These are phyloP conservation scores for Schoenoplectus triqueter DNA, from an alignment of 202 grass and related monocot species.

Conservation along the genomic window DNA sequence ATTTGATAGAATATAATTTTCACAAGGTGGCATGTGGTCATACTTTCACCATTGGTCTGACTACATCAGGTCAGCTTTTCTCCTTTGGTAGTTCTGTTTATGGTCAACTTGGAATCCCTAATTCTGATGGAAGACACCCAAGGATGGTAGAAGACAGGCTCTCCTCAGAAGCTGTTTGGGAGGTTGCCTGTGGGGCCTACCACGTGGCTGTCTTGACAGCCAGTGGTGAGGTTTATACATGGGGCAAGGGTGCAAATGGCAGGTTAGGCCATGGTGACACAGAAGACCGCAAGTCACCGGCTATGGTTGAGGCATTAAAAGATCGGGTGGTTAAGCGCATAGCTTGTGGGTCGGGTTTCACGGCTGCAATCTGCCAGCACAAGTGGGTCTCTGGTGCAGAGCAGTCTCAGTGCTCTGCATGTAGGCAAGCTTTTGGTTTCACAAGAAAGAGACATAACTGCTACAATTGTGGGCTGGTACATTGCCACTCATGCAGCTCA, in stretches of 20 bases:
- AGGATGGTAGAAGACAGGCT: slow-evolving; percentile 78
- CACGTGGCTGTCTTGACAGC: slow-evolving; percentile 87
- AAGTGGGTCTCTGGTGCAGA: slow-evolving; percentile 95
- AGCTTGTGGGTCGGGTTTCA: slow-evolving; percentile 90
- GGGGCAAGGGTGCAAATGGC: slow-evolving; percentile 95
- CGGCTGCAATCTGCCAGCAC: slow-evolving; percentile 85
- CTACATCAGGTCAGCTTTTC: slow-evolving; percentile 94
- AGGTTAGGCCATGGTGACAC: slow-evolving; percentile 84
- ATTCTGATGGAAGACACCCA: slow-evolving; percentile 84
- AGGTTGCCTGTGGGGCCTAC: slow-evolving; percentile 90
- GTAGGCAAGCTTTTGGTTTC: slow-evolving; percentile 95
- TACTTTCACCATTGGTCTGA: slow-evolving; percentile 90
- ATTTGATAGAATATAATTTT: slow-evolving; percentile 96
- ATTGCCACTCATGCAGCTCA: slow-evolving; percentile 93
- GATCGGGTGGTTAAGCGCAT: slow-evolving; percentile 83
- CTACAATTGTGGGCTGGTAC: slow-evolving; percentile 95
- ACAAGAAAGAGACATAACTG: slow-evolving; percentile 97
- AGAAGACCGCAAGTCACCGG: slow-evolving; percentile 82
- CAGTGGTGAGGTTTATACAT: slow-evolving; percentile 91
- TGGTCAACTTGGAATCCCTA: slow-evolving; percentile 92
- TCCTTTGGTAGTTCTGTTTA: slow-evolving; percentile 84
- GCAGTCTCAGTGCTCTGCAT: slow-evolving; percentile 90
- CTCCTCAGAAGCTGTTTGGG: slow-evolving; percentile 67
- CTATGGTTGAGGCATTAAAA: slow-evolving; percentile 85
- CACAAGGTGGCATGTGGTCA: slow-evolving; percentile 84